Base-by-base conservation (phyloP, 192 early-diverging fungal species). In the Chytriomyces sp. region DNA sequence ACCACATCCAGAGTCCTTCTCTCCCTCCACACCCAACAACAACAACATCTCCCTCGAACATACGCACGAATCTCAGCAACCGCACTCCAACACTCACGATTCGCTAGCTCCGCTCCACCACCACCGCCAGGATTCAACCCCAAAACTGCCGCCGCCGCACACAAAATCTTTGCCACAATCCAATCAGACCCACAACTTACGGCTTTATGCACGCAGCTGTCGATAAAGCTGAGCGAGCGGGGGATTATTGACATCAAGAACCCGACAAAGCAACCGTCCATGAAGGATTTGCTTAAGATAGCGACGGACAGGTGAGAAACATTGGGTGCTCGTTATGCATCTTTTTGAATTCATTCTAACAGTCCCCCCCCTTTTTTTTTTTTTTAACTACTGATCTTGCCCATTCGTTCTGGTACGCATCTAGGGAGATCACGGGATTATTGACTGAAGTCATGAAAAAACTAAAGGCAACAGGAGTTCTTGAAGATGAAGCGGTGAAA, bases 171-270 rank as follows among this genome's bases (percentile, higher is more conserved):
- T 45, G 59, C 11, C 71, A 46, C 71, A 8, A 61, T 73, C 43
- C 71, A 73, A 45, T 46, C 43, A 6, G 71, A 73, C 43, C n/a
- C 71, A n/a, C 26, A 45, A 18, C 71, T 73, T 10, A 45, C 60
- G 9, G 7, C 18, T 0, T 35, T 73, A 8, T 73, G 71, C 71
- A 47, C 46, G 43, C 7, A 16, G 35, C 61, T 73, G 11, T 23
- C 16, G 45, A 28, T 47, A 10, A 73, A n/a, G 43, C 60, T 73
- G 1, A 44, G 23, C 7, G 44, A 9, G 0, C 28, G 47, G 44
- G 60, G 60, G 6, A 28, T 73, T 8, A 73, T 73, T 48, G 71
- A 73, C 45, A 53, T 60, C 10, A 8, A 8, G 13, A 73, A 73
- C 60, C 71, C 71, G 16, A 73, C 60, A n/a, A 20, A 26, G 60